Evolutionary conservation across 2,329 filamentous ascomycete species (phyloP).

Genomic region (Sclerotinia borealis): DNA sequence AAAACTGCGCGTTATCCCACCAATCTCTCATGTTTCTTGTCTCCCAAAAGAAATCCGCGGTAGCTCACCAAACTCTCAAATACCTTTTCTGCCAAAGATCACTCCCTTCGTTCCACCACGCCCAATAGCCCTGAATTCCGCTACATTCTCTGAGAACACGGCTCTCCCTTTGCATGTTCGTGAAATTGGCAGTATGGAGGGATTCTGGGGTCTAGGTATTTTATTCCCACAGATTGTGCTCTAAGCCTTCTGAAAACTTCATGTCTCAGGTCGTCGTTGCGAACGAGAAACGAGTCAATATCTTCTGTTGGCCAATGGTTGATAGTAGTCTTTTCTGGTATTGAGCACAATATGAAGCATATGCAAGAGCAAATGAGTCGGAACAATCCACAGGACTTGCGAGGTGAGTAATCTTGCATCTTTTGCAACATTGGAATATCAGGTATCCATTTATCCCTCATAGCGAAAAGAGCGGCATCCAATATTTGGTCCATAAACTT

Average conservation of each 20-base stretch:
- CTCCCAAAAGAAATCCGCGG: not conserved
- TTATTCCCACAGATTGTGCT: not conserved
- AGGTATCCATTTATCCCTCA: not conserved
- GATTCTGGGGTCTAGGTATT: not conserved
- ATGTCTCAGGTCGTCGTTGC: not conserved
- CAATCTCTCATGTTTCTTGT: not conserved
- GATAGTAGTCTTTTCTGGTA: rapidly evolving
- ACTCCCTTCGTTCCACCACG: not conserved
- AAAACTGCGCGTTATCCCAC: too few species aligned
- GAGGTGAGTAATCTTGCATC: not conserved
- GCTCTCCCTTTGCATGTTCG: not conserved
- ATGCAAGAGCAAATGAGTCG: not conserved
- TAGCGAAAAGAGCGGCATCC: not conserved
- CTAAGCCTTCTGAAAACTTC: not conserved
- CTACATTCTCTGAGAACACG: not conserved
- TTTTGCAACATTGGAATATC: not conserved
- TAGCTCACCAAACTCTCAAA: not conserved
- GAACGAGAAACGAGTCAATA: not conserved
- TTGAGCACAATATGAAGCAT: not conserved
- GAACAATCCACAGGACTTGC: not conserved
- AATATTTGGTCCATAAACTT: not conserved
- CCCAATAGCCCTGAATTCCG: too few species aligned
- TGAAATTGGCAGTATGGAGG: too few species aligned
- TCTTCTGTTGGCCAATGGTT: not conserved
- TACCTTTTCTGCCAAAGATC: not conserved